Percentiles rank a stretch among this genome's conserved stretches.
Conservation (phyloP, 495 filamentous ascomycete genomes). For the Neurospora africana region DNA sequence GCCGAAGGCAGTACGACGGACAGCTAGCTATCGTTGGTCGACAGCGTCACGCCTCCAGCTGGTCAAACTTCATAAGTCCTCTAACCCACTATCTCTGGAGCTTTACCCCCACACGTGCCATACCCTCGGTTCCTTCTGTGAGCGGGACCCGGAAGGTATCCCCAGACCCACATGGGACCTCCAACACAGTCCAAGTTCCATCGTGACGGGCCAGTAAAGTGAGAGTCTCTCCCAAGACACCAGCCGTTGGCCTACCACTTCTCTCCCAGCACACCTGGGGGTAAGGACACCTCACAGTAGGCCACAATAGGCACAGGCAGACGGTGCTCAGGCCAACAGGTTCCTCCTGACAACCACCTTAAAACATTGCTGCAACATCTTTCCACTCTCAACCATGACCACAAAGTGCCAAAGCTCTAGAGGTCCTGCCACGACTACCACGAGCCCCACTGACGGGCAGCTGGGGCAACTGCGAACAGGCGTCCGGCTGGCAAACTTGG, state of each 20-base stretch:
- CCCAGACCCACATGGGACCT: not conserved
- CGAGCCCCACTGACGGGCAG: not conserved
- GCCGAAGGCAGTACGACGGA: no score
- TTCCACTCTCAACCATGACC: not conserved
- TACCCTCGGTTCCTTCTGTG: not conserved
- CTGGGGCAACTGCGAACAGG: not conserved
- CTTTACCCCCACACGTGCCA: not conserved
- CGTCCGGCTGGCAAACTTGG: not conserved
- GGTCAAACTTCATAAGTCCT: not conserved
- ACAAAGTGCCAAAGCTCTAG: not conserved
- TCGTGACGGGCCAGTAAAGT: not conserved
- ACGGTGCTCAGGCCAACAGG: not conserved
- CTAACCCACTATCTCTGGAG: not conserved
- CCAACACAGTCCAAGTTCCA: not conserved
- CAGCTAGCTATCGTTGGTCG: not conserved
- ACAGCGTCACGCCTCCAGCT: not conserved
- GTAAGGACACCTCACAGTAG: not conserved
- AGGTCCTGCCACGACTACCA: not conserved
- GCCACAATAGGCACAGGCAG: not conserved
- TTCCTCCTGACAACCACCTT: not conserved
- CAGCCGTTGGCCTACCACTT: not conserved
- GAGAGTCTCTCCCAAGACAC: not conserved
- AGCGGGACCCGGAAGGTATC: not conserved
- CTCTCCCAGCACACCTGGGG: not conserved
- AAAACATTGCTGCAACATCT: not conserved